These are phyloP conservation scores for Centrapalus pauciflorus DNA, from an alignment of 129 eudicot species.

Conservation along the genomic window DNA sequence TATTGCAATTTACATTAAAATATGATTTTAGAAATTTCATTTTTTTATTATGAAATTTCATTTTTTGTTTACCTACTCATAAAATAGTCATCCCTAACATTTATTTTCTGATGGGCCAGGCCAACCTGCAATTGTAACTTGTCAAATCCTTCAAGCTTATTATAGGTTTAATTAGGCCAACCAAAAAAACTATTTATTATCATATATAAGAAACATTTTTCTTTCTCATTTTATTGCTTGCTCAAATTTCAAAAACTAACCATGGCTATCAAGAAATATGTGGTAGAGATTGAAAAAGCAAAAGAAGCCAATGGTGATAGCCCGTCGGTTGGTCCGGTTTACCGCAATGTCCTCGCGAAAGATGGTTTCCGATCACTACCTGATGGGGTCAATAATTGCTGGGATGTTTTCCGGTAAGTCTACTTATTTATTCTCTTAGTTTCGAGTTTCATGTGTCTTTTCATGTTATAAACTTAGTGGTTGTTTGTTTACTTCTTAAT, in stretches of 20 bases:
- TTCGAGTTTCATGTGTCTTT: background rate
- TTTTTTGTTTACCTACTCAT: slow-evolving; percentile 8
- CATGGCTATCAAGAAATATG: slow-evolving; percentile 35
- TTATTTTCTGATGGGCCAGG: background rate
- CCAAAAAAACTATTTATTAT: no score
- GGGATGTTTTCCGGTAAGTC: slow-evolving; percentile 84
- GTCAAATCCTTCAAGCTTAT: no score
- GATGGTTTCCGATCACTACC: slow-evolving; percentile 72
- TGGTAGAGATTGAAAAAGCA: slow-evolving; percentile 73
- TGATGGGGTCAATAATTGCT: slow-evolving; percentile 48
- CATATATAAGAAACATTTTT: no score
- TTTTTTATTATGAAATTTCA: no score
- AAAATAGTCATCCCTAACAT: background rate
- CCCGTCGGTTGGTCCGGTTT: slow-evolving; percentile 78
- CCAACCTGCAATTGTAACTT: slow-evolving; percentile 6
- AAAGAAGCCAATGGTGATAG: slow-evolving; percentile 34
- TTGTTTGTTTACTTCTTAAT: no score
- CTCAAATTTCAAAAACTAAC: background rate
- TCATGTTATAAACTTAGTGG: background rate
- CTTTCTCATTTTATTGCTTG: background rate
- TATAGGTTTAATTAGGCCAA: no score
- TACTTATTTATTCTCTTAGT: background rate
- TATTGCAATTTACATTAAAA: no score
- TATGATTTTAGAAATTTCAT: no score
- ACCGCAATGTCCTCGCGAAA: slow-evolving; percentile 69